These are phyloP conservation scores for Hibiscus trionum DNA, from an alignment of 345 rosid genomes.

Conservation along the genomic window DNA sequence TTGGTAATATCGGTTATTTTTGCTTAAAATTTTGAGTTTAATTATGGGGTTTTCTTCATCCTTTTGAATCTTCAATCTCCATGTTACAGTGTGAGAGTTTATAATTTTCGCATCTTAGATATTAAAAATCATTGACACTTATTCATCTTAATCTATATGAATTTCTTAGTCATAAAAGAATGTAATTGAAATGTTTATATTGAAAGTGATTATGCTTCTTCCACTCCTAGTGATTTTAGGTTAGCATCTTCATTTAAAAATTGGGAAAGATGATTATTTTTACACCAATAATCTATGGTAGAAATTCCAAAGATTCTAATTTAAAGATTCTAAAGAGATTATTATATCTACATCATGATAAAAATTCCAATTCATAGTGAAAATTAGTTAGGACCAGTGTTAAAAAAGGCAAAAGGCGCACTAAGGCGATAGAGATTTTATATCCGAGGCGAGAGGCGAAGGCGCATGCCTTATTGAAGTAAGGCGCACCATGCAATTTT, in stretches of 20 bases:
- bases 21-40: background rate
- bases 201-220: background rate
- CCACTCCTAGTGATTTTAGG: background rate
- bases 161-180: slow-evolving; percentile 14
- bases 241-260: slow-evolving; percentile 2
- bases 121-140: background rate
- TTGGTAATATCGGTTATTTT: background rate
- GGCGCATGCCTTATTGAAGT: too few species aligned
- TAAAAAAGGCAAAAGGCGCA: too few species aligned
- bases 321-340: background rate
- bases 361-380: too few species aligned
- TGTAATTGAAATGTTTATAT: slow-evolving; percentile 22
- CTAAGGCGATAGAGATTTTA: too few species aligned
- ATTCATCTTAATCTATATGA: slow-evolving; percentile 35
- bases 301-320: background rate
- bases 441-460: too few species aligned
- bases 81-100: background rate
- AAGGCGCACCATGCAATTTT: too few species aligned
- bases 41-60: background rate
- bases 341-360: background rate
- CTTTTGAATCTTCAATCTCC: background rate
- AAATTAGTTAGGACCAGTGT: too few species aligned
- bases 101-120: background rate
- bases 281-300: slow-evolving; percentile 13
- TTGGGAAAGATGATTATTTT: slow-evolving; percentile 9